Evolutionary conservation across 2,329 filamentous ascomycete species (phyloP), one percentile per base, ranked within the genome.

Genomic region (Pseudopyrenochaeta lycopersici): DNA sequence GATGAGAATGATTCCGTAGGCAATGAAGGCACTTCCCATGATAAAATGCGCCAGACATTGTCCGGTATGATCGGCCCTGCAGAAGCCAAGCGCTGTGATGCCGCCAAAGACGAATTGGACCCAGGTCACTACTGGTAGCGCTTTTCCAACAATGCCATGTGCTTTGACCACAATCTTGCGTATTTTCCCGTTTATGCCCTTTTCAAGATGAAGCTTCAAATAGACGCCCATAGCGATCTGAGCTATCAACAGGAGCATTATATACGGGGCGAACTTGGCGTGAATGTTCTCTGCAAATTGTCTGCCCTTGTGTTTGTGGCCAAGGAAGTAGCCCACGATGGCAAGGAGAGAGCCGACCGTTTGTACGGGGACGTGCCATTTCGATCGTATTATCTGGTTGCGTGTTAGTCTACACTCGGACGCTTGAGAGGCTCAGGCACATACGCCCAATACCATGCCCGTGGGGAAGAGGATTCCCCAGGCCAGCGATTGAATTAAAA

Each of bases 31-130:
- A 63, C 90, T 90, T 39, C 95, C 95, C 95, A 99, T 99, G 76
- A 98, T 99, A 77, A 98, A 99, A 76, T 99, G 95, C 1, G 95
- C 95, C 36, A 91, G 79, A 77, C 95, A 99, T 76, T 99, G 95
- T 29, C 93, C 94, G 1, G 92, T 76, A 71, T 99, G 94, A 52
- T 98, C 93, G 48, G 84, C 92, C 63, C 92, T 90, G 76, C 95
- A 99, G 81, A 97, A 98, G 18, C 95, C 95, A 50, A 97, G 82
- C 3, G 90, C 84, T 0, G 94, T 94, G 69, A 99, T 97, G 33
- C 92, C 95, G 45, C 95, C 95, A 76, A 99, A 97, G 6, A 99
- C 74, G 88, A 99, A 96, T 80, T 99, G 95, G 5, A 88, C 84
- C 95, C 95, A 99, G 21, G 90, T 86, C 1, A 92, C 82, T 2